Evolutionary conservation across 495 filamentous ascomycete species (phyloP), one percentile per base, ranked within the genome.

Genomic region (Trichocladium uniseriatum): DNA sequence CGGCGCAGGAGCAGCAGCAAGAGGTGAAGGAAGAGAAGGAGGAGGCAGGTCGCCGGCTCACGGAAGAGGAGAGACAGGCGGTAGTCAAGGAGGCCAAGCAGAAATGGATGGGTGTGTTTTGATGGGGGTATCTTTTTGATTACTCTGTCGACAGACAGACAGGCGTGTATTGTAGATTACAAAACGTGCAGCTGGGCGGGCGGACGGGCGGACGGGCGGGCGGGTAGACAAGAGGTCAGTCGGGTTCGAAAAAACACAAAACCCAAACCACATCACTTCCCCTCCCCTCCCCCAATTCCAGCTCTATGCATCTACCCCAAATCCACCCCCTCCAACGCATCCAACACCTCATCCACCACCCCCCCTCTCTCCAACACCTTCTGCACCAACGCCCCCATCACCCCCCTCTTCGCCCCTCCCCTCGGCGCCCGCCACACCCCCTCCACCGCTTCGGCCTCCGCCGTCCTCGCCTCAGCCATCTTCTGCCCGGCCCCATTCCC

Each of bases 261-360:
- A 28, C 47, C 16, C 40, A 11, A 22, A 39, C 31, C 7, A 18
- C 14, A 9, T 10, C 43, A 16, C 20, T 24, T 14, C 6, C 18
- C 22, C 3, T 6, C 38, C 38, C 27, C 28, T 38, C 43, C 20
- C 19, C 19, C 20, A 28, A 43, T 19, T n/a, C n/a, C n/a, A n/a
- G n/a, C n/a, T n/a, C n/a, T n/a, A n/a, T n/a, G n/a, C 34, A 19
- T 11, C 42, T n/a, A 29, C 31, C 58, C 70, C 62, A 76, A 43
- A 37, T 77, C 71, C 28, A 81, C 78, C 19, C 72, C 76, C 61
- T 86, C 83, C 58, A 95, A 65, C 5, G 83, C 89, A 44, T 80
- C 79, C 52, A 94, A 66, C 2, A 95, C 86, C 67, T 95, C 89
- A 52, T 87, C 84, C 13, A 82, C 87, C 22, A 94, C 82, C 20